Percentiles rank a stretch among this genome's conserved stretches.
Evolutionary conservation across 2,329 filamentous ascomycete species (phyloP).

Genomic region (Colletotrichum cereale): DNA sequence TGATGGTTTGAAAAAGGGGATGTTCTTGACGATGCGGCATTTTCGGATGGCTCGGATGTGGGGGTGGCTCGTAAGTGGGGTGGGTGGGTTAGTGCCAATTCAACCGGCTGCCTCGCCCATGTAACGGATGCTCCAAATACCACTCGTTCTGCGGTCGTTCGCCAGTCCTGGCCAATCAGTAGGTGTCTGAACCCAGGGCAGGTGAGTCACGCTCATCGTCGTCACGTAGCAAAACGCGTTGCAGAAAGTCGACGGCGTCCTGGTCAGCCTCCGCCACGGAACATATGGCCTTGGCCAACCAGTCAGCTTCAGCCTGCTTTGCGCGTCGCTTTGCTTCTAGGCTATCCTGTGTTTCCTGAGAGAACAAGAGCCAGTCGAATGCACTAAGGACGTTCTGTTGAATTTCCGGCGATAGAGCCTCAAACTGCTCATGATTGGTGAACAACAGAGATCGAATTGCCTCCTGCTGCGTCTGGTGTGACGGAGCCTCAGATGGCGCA

Average conservation of each 20-base stretch:
- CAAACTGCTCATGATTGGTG: not conserved
- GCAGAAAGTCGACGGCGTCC: not conserved
- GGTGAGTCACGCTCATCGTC: not conserved
- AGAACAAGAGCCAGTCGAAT: not conserved
- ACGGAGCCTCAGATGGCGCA: not conserved
- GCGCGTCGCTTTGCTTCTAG: not conserved
- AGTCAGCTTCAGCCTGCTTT: slow-evolving; percentile 4
- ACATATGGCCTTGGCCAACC: not conserved
- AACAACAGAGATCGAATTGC: not conserved
- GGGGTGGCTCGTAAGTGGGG: no score
- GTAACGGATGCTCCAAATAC: not conserved
- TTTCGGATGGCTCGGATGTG: no score
- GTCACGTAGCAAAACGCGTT: not conserved
- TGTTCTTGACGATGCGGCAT: no score
- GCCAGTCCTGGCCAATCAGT: not conserved
- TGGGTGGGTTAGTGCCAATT: not conserved
- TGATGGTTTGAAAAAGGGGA: no score
- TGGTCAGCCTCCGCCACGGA: not conserved
- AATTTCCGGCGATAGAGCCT: not conserved
- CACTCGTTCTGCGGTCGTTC: not conserved
- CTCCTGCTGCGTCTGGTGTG: not conserved
- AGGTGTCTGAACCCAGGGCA: not conserved
- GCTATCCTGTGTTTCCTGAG: not conserved
- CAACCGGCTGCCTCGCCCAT: not conserved
- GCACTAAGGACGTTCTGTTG: not conserved